Evolutionary conservation across 2,329 filamentous ascomycete genomes (phyloP), one percentile per base, ranked within the genome.

Genomic region (Fusarium guadeloupense): DNA sequence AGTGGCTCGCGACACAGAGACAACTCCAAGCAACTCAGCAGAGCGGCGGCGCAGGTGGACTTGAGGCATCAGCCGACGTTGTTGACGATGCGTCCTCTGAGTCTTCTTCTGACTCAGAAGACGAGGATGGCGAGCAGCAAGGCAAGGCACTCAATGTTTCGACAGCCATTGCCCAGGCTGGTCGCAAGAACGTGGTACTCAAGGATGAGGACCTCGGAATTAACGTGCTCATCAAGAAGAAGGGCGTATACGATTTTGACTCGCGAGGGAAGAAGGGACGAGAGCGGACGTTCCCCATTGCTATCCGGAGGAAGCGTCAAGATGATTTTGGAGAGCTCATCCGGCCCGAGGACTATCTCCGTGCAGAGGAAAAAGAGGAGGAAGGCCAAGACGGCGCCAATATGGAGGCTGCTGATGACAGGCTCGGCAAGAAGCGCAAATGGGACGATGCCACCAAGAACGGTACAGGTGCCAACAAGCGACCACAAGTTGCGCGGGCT

Each of bases 251-350:
- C 73, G 95, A 99, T 75, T 99, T 91, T 67, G 92, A 97, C 71
- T 90, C 97, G 2, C 85, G 92, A 34, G 91, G 90, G 30, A 97
- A 97, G 75, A 96, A 92, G 72, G 95, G 95, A 4, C 85, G 93
- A 49, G 95, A 99, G 72, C 89, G 93, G 60, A 90, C 96, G 78
- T 98, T 97, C 72, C 95, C 95, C 0, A 89, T 96, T 47, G 86
- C 93, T 1, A 86, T 93, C 20, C 88, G 92, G 45, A 84, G 91
- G 69, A 90, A 88, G 72, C 88, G 92, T 44, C 86, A 84, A 25
- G 95, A 98, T 71, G 94, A 97, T 63, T 99, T 95, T 76, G 95
- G 95, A 54, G 95, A 99, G 64, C 79, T 96, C 14, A 97, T 99
- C 67, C 87, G 93, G 48, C 91, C 94, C 0, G 95, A 98, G 74